Evolutionary conservation across 2,329 filamentous ascomycete species (phyloP).

Genomic region (Daldinia sp.): DNA sequence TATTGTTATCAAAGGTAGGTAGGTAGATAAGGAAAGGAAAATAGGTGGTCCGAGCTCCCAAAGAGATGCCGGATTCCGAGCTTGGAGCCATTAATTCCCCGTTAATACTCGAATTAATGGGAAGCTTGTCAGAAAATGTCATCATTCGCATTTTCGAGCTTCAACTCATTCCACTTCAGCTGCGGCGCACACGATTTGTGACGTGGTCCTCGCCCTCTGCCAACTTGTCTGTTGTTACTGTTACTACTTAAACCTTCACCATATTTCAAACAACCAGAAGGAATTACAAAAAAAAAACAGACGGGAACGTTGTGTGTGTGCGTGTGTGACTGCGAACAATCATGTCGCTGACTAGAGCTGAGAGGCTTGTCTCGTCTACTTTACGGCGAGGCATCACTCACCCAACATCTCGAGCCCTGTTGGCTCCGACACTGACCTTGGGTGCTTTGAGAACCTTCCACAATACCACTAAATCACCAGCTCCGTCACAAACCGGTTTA

Average conservation of each 20-base stretch:
- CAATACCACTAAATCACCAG: slow-evolving; percentile 38
- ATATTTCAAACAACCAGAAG: background rate
- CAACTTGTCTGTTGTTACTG: background rate
- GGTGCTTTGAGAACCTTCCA: slow-evolving; percentile 43
- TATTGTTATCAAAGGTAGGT: too few species aligned
- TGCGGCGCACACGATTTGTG: background rate
- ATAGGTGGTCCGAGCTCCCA: background rate
- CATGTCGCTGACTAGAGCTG: slow-evolving; percentile 48
- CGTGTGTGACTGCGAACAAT: slow-evolving; percentile 8
- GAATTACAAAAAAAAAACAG: background rate
- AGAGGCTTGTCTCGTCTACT: slow-evolving; percentile 43
- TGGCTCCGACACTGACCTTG: slow-evolving; percentile 33
- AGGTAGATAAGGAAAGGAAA: too few species aligned
- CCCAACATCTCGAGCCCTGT: slow-evolving; percentile 22
- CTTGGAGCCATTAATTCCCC: slow-evolving; percentile 1
- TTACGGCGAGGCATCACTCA: slow-evolving; percentile 39
- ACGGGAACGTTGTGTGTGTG: slow-evolving; percentile 1
- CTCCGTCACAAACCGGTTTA: slow-evolving; percentile 38
- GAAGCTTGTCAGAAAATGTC: slow-evolving; percentile 1
- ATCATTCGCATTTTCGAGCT: slow-evolving; percentile 5
- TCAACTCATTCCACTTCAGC: background rate
- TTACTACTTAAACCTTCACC: background rate
- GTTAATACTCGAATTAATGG: slow-evolving; percentile 6
- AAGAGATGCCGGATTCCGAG: slow-evolving; percentile 1
- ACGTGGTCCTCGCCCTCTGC: background rate